These are phyloP conservation scores for Termitomyces sp. DNA, from an alignment of 768 basidiomycete species.

Conservation along the genomic window DNA sequence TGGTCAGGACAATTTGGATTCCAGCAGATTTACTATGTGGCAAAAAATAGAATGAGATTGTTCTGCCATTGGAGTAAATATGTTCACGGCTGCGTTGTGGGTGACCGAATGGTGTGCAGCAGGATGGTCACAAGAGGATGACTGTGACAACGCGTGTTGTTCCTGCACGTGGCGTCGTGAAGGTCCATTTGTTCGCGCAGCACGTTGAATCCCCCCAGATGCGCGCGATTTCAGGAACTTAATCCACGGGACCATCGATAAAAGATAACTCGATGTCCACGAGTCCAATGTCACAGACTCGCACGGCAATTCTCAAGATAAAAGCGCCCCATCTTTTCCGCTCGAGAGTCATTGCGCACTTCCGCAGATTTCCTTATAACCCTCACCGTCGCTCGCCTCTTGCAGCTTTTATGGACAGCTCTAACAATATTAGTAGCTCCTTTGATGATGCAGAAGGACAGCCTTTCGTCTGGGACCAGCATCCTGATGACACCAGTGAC, in stretches of 20 bases:
- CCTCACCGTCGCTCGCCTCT: constrained; percentile 2
- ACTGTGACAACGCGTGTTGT: neutral
- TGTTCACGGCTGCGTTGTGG: no score
- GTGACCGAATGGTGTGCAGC: no score
- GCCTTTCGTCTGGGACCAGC: neutral
- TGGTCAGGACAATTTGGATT: no score
- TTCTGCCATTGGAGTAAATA: no score
- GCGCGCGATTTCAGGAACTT: neutral
- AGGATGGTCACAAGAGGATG: neutral
- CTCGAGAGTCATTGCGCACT: neutral
- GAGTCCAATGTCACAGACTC: neutral
- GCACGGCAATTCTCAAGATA: constrained; percentile 2
- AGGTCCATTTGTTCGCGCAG: neutral
- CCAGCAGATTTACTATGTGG: no score
- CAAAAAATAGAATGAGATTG: no score
- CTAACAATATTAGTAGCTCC: neutral
- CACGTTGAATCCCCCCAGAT: neutral
- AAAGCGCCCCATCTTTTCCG: neutral
- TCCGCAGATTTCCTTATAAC: neutral
- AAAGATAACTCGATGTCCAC: constrained; percentile 3
- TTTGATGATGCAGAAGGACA: neutral
- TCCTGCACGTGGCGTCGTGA: neutral
- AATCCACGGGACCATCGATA: neutral
- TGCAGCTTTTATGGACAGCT: constrained; percentile 1
- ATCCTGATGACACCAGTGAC: neutral